Evolutionary conservation across 75 land plant genomes (phyloP).

Genomic region (Sequoia sempervirens): DNA sequence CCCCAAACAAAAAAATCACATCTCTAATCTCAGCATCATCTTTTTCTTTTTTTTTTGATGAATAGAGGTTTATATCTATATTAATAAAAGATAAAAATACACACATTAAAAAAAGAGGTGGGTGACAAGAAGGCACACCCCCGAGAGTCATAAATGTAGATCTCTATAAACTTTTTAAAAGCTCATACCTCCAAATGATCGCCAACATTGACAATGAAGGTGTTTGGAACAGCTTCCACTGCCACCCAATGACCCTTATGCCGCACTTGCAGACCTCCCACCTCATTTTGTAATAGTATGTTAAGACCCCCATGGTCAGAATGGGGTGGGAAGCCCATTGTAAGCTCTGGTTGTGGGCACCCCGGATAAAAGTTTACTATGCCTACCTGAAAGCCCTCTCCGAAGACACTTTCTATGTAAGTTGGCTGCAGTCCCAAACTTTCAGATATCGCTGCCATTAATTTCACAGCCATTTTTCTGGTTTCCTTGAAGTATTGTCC

Average conservation of each 20-base stretch:
- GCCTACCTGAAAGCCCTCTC: conserved; percentile 43
- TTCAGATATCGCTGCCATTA: conserved; percentile 45
- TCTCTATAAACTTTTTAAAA: not conserved
- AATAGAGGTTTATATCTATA: too few relatives aligned
- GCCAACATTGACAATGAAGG: conserved; percentile 52
- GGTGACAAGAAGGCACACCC: too few relatives aligned
- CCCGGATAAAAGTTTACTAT: conserved; percentile 55
- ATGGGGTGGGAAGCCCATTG: conserved; percentile 45
- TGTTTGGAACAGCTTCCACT: conserved; percentile 47
- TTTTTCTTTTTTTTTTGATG: not conserved
- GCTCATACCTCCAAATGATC: conserved; percentile 48
- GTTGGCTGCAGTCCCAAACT: conserved; percentile 52
- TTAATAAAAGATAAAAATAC: too few relatives aligned
- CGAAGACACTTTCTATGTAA: conserved; percentile 30
- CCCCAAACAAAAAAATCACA: not conserved
- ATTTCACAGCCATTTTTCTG: conserved; percentile 25
- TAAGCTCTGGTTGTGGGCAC: conserved; percentile 69
- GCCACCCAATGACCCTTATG: conserved; percentile 44
- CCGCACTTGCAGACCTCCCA: conserved; percentile 53
- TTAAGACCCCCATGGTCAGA: conserved; percentile 50
- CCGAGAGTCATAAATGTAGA: not conserved
- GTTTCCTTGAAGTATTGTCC: conserved; percentile 26
- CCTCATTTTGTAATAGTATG: conserved; percentile 44
- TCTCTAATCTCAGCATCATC: not conserved
- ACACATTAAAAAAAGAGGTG: too few relatives aligned